Base-by-base conservation (phyloP, 2,329 filamentous ascomycete species). In the Cladophialophora psammophila region DNA sequence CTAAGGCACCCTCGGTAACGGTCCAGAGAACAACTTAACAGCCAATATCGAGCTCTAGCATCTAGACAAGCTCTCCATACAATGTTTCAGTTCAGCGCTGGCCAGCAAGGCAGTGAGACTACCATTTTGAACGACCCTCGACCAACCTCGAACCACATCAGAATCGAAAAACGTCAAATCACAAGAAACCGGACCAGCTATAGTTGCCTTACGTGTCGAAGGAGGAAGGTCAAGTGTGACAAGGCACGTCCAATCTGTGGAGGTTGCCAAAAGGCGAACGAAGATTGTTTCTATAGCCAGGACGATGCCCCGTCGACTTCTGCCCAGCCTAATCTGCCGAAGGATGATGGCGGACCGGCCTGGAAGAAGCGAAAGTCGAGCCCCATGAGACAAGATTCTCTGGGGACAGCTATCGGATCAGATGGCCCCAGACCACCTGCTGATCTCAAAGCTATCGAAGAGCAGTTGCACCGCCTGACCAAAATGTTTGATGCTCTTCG, bases 191-290 rank as follows among this genome's bases (percentile, higher is more conserved):
- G 81, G 57, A 76, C 79, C 38, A 82, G 80, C 69, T 82, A 83
- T 69, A 81, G 79, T 69, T 83, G 81, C 66, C 78, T 81, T 70
- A 80, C 76, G 1, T 83, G 81, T 73, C 78, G 81, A 56, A 74
- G 79, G 65, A 77, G 81, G 35, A 83, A 83, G 69, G 80, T 83
- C 57, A 83, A 82, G 76, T 83, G 81, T 68, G 77, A 81, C 72
- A 81, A 82, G 74, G 75, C 77, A 34, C 81, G 81, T 70, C 81
- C 81, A 6, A 71, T 80, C 13, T 83, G 81, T 71, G 79, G 80
- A 34, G 82, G 80, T 59, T 83, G 81, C 67, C 67, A 72, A 63
- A 83, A 82, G 66, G 81, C 78, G 52, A 76, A 76, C 26, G 76
- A 78, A 65, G 74, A 80, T 64, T 83, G 81, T 68, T 64, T 78